Base-by-base conservation (phyloP, 2,329 filamentous ascomycete species). In the Gnomoniopsis smithogilvyi region DNA sequence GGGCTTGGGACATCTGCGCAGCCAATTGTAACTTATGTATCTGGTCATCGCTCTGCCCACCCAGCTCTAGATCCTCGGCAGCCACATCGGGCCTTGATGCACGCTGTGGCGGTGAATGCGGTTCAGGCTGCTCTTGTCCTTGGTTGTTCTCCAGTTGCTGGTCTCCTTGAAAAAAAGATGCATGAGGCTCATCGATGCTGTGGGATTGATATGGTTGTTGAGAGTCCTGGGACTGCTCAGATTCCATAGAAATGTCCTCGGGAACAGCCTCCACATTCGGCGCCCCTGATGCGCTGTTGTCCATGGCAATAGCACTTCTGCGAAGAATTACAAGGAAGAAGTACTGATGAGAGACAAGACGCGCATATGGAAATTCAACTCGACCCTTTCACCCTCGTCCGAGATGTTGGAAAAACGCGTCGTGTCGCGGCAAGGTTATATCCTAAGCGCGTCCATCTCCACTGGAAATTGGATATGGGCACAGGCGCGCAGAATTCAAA, bases 11-110 rank as follows among this genome's bases (percentile, higher is more conserved):
- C 46, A 86, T 71, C 66, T 85, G 83, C 11, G 83, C 82, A 15
- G 82, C 82, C 43, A 85, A 73, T 68, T 84, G 82, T 46, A 85
- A 74, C 70, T 60, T 58, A 36, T 62, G 60, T n/a, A 62, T 50
- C 45, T 62, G 60, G 45, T 62, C 60, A 34, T 62, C 60, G 4
- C 60, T 58, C 11, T 84, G 83, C 11, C 81, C 82, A 12, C 82
- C 82, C 38, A 85, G 72, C 67, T 84, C 82, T 41, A 85, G 74
- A 69, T 85, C 82, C 64, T 83, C 81, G 6, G 78, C 74, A 59
- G 79, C 83, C 38, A 78, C 72, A 6, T 66, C 60, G 2, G 77
- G 72, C 14, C 74, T 74, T 15, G 73, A 66, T 12, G 72, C 66
- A 50, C 79, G 76, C 30, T 78, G 77, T 48, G 76, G 75, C 21